Base-by-base conservation (phyloP, 208 protist genomes). In the Herpetomonas samuelpessoai region DNA sequence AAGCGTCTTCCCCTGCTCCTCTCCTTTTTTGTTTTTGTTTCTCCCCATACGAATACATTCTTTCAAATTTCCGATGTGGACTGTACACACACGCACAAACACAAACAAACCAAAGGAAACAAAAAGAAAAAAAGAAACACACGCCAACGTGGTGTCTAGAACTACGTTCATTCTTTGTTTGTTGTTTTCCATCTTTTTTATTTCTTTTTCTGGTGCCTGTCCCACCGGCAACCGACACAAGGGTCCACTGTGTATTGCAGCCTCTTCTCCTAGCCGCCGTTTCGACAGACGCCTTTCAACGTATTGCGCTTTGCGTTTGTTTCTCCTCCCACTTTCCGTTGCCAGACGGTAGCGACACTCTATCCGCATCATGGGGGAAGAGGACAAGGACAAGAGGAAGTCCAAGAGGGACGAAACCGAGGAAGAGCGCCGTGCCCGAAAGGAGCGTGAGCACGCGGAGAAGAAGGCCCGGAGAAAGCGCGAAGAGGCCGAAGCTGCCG, bases 371-470 rank as follows among this genome's bases (percentile, higher is more conserved):
- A 41, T 41, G 35, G 14, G 35, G 6, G 35, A 41, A 14, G 35
- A 27, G 28, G 54, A 35, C 16, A 45, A 41, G 22, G 57, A 57
- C 21, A 29, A 10, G 44, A 48, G 31, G 35, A 55, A 56, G 59
- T 12, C 47, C 24, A 74, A 61, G 55, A 50, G 64, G 2, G 63
- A 65, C 21, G 88, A 95, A 47, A 86, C 84, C 0, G 82, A 94
- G 47, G 88, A 94, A 58, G 84, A 91, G 55, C 76, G 84, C 0
- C 69, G 71, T 0, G 69, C 71, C 2, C 79, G 88, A 30, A 89
- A 92, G 57, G 79, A 91, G 58, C 62, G 63, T 9, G 82, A 86
- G 57, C 62, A 71, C 0, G 74, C 70, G 1, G 71, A 74, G 67
- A 49, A 46, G 24, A 65, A 57, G 41, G 60, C 29, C 3, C 66